phyloP scores from a whole-genome alignment of 2,329 filamentous ascomycete genomes.

The Sclerotinia spermophila region DNA sequence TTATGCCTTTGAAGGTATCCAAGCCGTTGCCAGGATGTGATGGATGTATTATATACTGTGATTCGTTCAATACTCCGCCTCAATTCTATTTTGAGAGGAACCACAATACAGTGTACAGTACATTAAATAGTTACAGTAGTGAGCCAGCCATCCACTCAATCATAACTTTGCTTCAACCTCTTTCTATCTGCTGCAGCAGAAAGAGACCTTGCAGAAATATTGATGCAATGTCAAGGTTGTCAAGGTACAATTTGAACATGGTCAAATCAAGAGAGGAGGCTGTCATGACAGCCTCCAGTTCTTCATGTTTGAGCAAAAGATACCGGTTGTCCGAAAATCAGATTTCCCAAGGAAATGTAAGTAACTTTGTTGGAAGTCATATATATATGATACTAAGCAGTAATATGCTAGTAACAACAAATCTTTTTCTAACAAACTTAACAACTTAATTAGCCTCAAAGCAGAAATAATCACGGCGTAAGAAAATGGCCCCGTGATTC shows the following conservation, averaged over 20 bases:
- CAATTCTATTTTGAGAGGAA: slow-evolving; percentile 1
- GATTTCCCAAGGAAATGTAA: neutral
- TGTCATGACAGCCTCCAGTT: neutral
- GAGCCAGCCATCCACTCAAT: neutral
- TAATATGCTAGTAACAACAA: no score
- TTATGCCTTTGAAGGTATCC: neutral
- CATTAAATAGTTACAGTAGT: no score
- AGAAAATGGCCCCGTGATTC: neutral
- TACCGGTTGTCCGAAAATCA: neutral
- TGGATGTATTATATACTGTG: neutral
- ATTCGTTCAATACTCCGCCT: slow-evolving; percentile 9
- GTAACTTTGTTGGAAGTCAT: no score
- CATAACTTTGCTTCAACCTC: slow-evolving; percentile 1
- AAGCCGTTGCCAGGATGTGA: neutral
- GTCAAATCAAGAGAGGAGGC: neutral
- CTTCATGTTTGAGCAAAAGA: neutral
- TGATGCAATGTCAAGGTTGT: slow-evolving; percentile 6
- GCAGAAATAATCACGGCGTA: neutral
- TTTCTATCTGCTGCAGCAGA: neutral
- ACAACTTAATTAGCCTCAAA: no score
- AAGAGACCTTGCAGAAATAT: neutral
- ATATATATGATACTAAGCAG: no score
- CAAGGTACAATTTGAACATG: neutral
- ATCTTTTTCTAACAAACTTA: no score
- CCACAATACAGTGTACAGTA: no score